phyloP scores from a whole-genome alignment of 2,329 filamentous ascomycete species.

The Alternaria alternata region DNA sequence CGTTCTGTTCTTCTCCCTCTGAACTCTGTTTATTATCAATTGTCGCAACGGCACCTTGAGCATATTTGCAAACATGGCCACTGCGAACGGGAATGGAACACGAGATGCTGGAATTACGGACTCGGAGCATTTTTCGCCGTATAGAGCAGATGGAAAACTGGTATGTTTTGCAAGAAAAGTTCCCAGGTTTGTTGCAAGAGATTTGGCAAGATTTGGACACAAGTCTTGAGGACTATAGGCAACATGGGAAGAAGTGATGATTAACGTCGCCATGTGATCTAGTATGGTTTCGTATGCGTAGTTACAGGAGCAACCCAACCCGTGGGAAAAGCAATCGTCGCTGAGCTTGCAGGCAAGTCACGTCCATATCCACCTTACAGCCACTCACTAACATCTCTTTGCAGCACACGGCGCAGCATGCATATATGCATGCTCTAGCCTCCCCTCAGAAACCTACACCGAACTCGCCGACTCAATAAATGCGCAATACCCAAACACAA shows the following conservation, averaged over 20 bases:
- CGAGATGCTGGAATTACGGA: constrained; percentile 25
- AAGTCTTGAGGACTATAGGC: neutral
- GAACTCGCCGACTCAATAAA: constrained; percentile 54
- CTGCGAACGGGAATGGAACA: constrained; percentile 14
- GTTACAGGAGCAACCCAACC: constrained; percentile 69
- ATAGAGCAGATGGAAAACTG: constrained; percentile 65
- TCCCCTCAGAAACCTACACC: constrained; percentile 53
- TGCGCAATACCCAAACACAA: constrained; percentile 61
- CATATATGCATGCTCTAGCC: constrained; percentile 66
- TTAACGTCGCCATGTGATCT: neutral
- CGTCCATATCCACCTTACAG: neutral
- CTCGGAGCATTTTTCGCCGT: constrained; percentile 64
- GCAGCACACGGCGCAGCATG: constrained; percentile 70
- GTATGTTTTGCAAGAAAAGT: constrained; percentile 45
- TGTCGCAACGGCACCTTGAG: neutral
- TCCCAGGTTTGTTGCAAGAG: neutral
- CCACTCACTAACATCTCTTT: neutral
- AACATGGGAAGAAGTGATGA: neutral
- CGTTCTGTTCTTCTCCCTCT: neutral
- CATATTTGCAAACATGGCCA: neutral
- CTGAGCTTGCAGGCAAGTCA: constrained; percentile 64
- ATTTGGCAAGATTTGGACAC: neutral
- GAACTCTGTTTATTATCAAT: neutral
- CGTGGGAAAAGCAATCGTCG: constrained; percentile 66
- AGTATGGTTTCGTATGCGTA: constrained; percentile 72